Evolutionary conservation across 352 stramenopile species (phyloP), one percentile per base, ranked within the genome.

Genomic region (Globisporangium paddicum): DNA sequence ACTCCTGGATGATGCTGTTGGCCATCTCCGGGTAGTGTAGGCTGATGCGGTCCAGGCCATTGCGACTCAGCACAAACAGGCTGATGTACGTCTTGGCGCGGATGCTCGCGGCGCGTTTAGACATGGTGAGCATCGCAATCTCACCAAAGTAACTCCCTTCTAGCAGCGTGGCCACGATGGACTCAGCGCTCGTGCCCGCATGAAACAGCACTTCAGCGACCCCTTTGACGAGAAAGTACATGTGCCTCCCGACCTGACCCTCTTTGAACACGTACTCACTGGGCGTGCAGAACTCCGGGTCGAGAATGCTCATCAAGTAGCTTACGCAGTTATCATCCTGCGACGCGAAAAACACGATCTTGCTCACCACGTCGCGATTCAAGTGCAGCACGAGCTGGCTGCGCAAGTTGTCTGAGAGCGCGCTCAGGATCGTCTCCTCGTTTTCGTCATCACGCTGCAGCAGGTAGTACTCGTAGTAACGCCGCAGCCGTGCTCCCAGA

Each of bases 391-490:
- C 76, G 3, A 91, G 61, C 52, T 91, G 83, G 47, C 75, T 87
- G 11, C 83, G 75, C 18, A 93, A 54, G 30, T 91, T 86, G 55
- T 91, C 79, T 1, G 83, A 93, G 2, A 93, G 71, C 5, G 79
- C 71, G 0, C 61, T 67, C n/a, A 93, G 53, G 47, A 93, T 89
- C 32, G 66, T 71, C 51, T 89, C 75, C 60, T 90, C 82, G 47
- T 89, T 77, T 30, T 87, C 77, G 35, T 89, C 77, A 42, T 93
- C 81, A 3, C 79, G 72, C 65, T 91, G 79, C 3, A 77, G 55
- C 9, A 93, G 67, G 51, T 89, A 93, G 34, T 91, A 93, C 41
- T 91, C 81, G 49, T 90, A 93, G 66, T 93, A 93, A 1, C 81
- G 77, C 2, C 81, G 69, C 46, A 93, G 63, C 9, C 83, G 70